Conservation (phyloP, 169 alveolate species). For the Plasmodium knowlesi region DNA sequence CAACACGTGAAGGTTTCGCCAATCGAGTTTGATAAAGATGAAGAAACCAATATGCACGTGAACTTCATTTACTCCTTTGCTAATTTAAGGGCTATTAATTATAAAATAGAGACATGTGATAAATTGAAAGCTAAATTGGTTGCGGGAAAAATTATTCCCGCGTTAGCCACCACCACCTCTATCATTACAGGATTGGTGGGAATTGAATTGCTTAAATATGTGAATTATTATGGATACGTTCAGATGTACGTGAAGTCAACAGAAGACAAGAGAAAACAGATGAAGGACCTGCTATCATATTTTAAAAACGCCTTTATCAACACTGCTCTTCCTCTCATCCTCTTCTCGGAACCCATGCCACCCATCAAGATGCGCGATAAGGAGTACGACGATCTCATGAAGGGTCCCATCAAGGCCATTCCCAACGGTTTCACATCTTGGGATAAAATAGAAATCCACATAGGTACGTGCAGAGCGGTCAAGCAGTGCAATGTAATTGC, state of each 20-base stretch:
- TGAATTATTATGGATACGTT: constrained; percentile 72
- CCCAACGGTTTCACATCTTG: constrained; percentile 97
- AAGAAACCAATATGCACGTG: constrained; percentile 97
- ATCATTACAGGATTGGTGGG: constrained; percentile 98
- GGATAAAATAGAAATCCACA: constrained; percentile 94
- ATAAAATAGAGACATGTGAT: constrained; percentile 93
- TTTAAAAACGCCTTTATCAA: constrained; percentile 96
- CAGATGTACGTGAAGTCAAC: constrained; percentile 45
- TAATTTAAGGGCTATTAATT: constrained; percentile 97
- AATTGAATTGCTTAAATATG: constrained; percentile 91
- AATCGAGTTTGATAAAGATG: constrained; percentile 98
- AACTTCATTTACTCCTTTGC: constrained; percentile 97
- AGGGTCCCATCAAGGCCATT: constrained; percentile 95
- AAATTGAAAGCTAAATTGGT: constrained; percentile 96
- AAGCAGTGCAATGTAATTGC: not conserved
- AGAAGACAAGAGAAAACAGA: constrained; percentile 13
- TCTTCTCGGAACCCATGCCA: constrained; percentile 93
- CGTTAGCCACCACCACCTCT: constrained; percentile 99
- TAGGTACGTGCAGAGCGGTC: constrained; percentile 79
- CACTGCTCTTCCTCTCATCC: constrained; percentile 94
- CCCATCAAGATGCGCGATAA: constrained; percentile 85
- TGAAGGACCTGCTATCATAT: constrained; percentile 71
- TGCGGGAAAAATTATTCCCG: constrained; percentile 99
- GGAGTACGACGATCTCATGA: constrained; percentile 95
- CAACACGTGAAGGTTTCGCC: constrained; percentile 27